Conservation (phyloP, 352 stramenopile species). For the Plasmopara muralis region DNA sequence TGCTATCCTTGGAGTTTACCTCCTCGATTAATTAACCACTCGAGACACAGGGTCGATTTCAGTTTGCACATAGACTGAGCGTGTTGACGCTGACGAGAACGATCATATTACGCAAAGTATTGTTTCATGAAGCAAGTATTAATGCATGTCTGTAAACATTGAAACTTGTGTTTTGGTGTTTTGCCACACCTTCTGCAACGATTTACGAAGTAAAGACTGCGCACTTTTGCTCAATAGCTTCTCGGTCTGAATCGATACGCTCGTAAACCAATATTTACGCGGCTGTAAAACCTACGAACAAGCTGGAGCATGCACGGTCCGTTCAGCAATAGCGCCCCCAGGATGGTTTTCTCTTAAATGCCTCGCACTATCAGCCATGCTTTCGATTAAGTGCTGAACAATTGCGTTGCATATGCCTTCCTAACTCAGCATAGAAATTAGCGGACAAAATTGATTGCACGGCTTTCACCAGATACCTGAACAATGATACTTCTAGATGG, state of each 20-base stretch:
- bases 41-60: too few species aligned
- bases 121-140: too few species aligned
- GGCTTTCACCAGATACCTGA: conserved; percentile 30
- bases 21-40: too few species aligned
- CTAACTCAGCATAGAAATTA: conserved; percentile 6
- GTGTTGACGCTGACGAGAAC: too few species aligned
- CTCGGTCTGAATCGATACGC: not conserved
- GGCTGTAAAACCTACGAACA: not conserved
- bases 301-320: not conserved
- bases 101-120: too few species aligned
- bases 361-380: conserved; percentile 19
- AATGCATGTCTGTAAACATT: too few species aligned
- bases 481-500: conserved; percentile 73
- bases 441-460: not conserved
- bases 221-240: too few species aligned
- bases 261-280: not conserved
- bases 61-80: too few species aligned
- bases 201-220: too few species aligned
- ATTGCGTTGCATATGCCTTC: conserved; percentile 72
- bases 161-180: too few species aligned
- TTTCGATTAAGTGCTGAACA: conserved; percentile 49
- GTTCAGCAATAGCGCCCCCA: conserved; percentile 51
- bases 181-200: too few species aligned
- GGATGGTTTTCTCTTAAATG: conserved; percentile 58
- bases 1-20: too few species aligned